phyloP scores from a whole-genome alignment of 1,139 yeast species.

The Yamadazyma atmosphaerica region DNA sequence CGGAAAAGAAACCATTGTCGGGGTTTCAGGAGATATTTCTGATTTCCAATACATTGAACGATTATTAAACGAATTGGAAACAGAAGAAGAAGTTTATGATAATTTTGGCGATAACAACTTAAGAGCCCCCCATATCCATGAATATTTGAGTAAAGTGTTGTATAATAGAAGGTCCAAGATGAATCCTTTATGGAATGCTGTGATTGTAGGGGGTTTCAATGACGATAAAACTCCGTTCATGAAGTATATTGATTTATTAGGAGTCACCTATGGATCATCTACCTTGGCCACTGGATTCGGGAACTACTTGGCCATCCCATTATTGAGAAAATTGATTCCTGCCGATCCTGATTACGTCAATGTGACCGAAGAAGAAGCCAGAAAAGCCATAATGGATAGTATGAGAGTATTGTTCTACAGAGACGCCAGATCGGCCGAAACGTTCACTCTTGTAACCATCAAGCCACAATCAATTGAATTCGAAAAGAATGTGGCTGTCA shows the following conservation, averaged over 20 bases:
- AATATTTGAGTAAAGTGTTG: constrained; percentile 79
- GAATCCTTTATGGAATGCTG: constrained; percentile 96
- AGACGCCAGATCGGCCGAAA: constrained; percentile 92
- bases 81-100: constrained; percentile 75
- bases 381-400: constrained; percentile 71
- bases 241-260: constrained; percentile 85
- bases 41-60: constrained; percentile 86
- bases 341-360: constrained; percentile 71
- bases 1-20: constrained; percentile 86
- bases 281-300: constrained; percentile 97
- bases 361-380: constrained; percentile 73
- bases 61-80: constrained; percentile 72
- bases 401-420: constrained; percentile 96
- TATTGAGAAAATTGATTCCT: constrained; percentile 82
- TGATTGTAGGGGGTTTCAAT: constrained; percentile 86
- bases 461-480: constrained; percentile 49
- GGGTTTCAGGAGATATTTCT: constrained; percentile 91
- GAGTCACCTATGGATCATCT: constrained; percentile 88
- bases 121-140: constrained; percentile 85
- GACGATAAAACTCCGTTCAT: constrained; percentile 67
- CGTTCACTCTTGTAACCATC: constrained; percentile 80
- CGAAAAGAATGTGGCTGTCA: constrained; percentile 65
- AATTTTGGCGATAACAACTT: constrained; percentile 71
- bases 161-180: constrained; percentile 87
- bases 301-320: constrained; percentile 88